phyloP scores from a whole-genome alignment of 1,139 yeast species.

The Geotrichum carabidarum region DNA sequence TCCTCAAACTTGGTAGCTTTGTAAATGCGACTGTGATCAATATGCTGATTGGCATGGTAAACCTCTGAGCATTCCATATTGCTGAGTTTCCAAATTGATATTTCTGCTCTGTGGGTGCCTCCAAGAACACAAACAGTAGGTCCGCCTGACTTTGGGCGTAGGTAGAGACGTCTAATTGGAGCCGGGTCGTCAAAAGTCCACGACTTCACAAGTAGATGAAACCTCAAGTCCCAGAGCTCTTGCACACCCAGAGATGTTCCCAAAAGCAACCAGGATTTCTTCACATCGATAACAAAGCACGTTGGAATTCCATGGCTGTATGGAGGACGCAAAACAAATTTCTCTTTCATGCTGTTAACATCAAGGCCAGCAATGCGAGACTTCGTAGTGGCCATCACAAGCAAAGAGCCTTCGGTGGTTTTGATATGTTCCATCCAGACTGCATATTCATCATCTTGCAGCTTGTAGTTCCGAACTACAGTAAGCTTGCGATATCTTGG shows the following conservation, averaged over 20 bases:
- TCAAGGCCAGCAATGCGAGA: slow-evolving; percentile 56
- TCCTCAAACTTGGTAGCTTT: slow-evolving; percentile 26
- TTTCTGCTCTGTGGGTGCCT: slow-evolving; percentile 57
- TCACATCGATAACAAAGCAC: slow-evolving; percentile 53
- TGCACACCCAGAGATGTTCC: slow-evolving; percentile 75
- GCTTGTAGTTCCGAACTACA: slow-evolving; percentile 43
- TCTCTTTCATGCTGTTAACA: slow-evolving; percentile 51
- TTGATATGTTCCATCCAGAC: slow-evolving; percentile 42
- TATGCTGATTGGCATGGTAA: slow-evolving; percentile 26
- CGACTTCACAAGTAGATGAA: slow-evolving; percentile 53
- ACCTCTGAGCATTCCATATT: slow-evolving; percentile 58
- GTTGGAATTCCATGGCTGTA: slow-evolving; percentile 61
- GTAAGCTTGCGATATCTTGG: slow-evolving; percentile 38
- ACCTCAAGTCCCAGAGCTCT: slow-evolving; percentile 77
- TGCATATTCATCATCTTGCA: slow-evolving; percentile 44
- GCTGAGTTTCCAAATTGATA: slow-evolving; percentile 75
- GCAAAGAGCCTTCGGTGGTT: slow-evolving; percentile 26
- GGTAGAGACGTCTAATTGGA: slow-evolving; percentile 46
- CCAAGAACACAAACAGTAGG: slow-evolving; percentile 55
- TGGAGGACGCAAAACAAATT: slow-evolving; percentile 49
- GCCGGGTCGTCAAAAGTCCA: slow-evolving; percentile 50
- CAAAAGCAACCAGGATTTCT: slow-evolving; percentile 56
- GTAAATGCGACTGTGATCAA: slow-evolving; percentile 16
- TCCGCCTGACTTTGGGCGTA: slow-evolving; percentile 43
- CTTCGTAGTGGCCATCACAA: slow-evolving; percentile 49